Conservation (phyloP, 805 yeast species). For the Blastobotrys chiropterorum region DNA sequence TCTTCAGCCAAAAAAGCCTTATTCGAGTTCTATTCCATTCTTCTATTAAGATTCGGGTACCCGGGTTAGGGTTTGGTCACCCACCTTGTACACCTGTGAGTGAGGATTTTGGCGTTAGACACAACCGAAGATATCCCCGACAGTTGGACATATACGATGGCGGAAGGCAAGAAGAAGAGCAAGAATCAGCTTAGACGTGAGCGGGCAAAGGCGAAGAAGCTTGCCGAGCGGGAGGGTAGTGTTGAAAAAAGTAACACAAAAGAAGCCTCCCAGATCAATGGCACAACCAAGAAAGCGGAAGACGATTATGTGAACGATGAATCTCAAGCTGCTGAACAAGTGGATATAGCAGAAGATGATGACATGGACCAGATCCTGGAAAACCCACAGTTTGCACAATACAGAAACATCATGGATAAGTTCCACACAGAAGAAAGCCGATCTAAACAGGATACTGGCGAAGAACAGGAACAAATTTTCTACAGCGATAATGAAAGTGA, state of each 20-base stretch:
- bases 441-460: slow-evolving; percentile 14
- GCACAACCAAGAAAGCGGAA: neutral
- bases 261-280: neutral
- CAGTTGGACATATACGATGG: too few relatives aligned
- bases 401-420: slow-evolving; percentile 31
- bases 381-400: slow-evolving; percentile 33
- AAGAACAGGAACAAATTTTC: slow-evolving; percentile 27
- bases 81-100: neutral
- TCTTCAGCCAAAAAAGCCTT: too few relatives aligned
- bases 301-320: slow-evolving; percentile 1
- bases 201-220: slow-evolving; percentile 37
- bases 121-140: too few relatives aligned
- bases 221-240: slow-evolving; percentile 1
- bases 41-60: too few relatives aligned
- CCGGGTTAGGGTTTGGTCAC: neutral
- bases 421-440: slow-evolving; percentile 27
- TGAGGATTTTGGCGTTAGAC: neutral
- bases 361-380: slow-evolving; percentile 24
- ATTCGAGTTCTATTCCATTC: too few relatives aligned
- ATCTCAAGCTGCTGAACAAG: slow-evolving; percentile 1
- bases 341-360: slow-evolving; percentile 15
- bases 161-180: slow-evolving; percentile 29
- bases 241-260: neutral
- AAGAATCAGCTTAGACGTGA: slow-evolving; percentile 36
- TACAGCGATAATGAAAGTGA: slow-evolving; percentile 32